Base-by-base conservation (phyloP, 148 eudicot species). In the Chenopodium formosanum region DNA sequence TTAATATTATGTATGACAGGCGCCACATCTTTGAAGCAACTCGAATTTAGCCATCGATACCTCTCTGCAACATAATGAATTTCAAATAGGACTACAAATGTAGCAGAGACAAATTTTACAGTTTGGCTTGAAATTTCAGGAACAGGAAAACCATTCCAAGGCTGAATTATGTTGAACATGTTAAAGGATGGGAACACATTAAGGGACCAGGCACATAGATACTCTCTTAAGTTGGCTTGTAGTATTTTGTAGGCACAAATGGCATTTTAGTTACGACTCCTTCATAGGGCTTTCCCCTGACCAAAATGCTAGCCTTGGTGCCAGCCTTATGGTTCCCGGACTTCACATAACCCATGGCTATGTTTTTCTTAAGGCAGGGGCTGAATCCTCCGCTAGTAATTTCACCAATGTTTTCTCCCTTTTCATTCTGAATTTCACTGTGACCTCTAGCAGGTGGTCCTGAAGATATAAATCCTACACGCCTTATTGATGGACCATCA, bases 301-400 rank as follows among this genome's bases (percentile, higher is more conserved):
- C 84, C 65, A 91, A 86, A 74, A 96, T 88, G 82, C 83, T 92
- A 46, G 89, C 91, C 81, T 96, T 91, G 48, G 98, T 94, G 29
- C 98, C 98, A 0, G 89, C 85, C 85, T 96, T 96, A 83, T 96
- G 99, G 78, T 72, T 81, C 27, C 99, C 98, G 1, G 97, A 89
- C 77, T 96, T 96, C 37, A 96, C 99, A 63, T 96, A 96, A 44
- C 99, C 99, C 97, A 96, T 96, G 47, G 97, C 99, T 63, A 96
- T 91, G 86, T 96, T 96, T 92, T 96, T 96, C 92, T 93, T 96
- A 11, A 96, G 89, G 86, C 97, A 93, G 17, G 99, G 99, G 77
- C 99, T 96, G 60, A 96, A 96, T 62, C 99, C 99, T 80, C 99
- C 99, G 70, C 99, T 96, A 10, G 99, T 96, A 23, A 96, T 85